Evolutionary conservation across 768 basidiomycete genomes (phyloP), one percentile per base, ranked within the genome.

Genomic region (Plicaturopsis crispa): DNA sequence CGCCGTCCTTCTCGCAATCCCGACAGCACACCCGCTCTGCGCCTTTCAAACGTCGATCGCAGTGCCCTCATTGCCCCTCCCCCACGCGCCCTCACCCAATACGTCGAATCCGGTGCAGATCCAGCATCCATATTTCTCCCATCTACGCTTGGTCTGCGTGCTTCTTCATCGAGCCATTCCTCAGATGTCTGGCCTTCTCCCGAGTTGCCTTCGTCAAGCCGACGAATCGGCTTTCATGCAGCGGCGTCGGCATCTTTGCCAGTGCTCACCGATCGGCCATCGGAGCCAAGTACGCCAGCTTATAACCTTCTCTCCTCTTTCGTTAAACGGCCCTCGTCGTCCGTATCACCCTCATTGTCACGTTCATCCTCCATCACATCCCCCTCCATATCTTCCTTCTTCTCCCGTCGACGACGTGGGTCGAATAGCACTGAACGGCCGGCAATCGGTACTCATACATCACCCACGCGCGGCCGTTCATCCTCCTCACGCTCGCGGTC

Each of bases 11-110:
- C 73, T 13, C 53, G 74, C 52, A 73, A 60, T 41, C 38, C 45
- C 12, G 21, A 48, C 24, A 26, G 43, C 23, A 49, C 54, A 12
- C 62, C 73, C 11, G 66, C 73, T 16, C 59, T 84, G 14, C 68
- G 67, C 38, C 68, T 75, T 26, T 73, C 75, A 2, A 71, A 71
- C 38, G 26, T 28, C 26, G 62, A 67, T 31, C 72, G 80, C 18
- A 65, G 66, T 30, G 56, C 69, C 33, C 69, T 85, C 21, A 60
- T 87, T 38, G 61, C 84, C 0, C 82, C 78, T 19, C 70, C 86
- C 6, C 84, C 86, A 2, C 71, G 84, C 26, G 83, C 86, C 2
- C 51, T 89, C 24, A 87, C 86, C 2, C 79, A 84, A 55, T 85
- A 79, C 49, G 67, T 83, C 24, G 78, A 72, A 37, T 74, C 78